Evolutionary conservation across 164 flowering plant species (phyloP), one percentile per base, ranked within the genome.

Genomic region (Magnolia officinalis): DNA sequence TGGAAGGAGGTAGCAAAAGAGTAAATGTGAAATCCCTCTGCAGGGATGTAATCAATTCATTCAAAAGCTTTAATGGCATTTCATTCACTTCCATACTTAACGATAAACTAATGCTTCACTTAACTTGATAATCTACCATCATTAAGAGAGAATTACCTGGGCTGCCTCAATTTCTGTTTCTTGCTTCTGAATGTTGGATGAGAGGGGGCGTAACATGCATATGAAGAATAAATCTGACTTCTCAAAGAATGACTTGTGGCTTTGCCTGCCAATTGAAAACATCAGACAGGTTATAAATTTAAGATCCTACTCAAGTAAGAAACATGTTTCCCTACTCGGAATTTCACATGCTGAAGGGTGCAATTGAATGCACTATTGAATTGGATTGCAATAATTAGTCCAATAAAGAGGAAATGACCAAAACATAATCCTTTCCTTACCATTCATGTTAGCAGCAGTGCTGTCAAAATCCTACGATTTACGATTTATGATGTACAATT

Each of bases 211-310:
- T 75, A 92, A 75, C 91, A 88, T 82, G 91, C 97, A 92, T 55
- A 92, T 67, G 51, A 91, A 91, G 75, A 90, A 84, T 74, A 91
- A 80, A 79, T 91, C 94, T 63, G 97, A 92, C 76, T 92, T 92
- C 24, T 71, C 75, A 76, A 89, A 90, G 82, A 89, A 89, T 70
- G 88, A 70, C 31, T 78, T 76, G 86, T 90, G 95, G 81, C 81
- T 81, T 80, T 91, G 91, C 80, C 93, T 91, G 90, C 50, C 71
- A 67, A 18, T 65, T 8, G 14, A 45, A 75, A 37, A 6, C n/a
- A 13, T 78, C 2, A 59, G 1, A 65, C 21, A 23, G 19, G 11
- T 65, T 65, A 37, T 37, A 37, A 37, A 37, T 6, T 37, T 37
- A 55, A 55, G 61, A 16, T 55, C 61, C 2, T 11, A 2, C 61